Percentiles rank a stretch among this genome's conserved stretches.
Conservation (phyloP, 805 yeast species). For the Zygosaccharomyces rouxii region DNA sequence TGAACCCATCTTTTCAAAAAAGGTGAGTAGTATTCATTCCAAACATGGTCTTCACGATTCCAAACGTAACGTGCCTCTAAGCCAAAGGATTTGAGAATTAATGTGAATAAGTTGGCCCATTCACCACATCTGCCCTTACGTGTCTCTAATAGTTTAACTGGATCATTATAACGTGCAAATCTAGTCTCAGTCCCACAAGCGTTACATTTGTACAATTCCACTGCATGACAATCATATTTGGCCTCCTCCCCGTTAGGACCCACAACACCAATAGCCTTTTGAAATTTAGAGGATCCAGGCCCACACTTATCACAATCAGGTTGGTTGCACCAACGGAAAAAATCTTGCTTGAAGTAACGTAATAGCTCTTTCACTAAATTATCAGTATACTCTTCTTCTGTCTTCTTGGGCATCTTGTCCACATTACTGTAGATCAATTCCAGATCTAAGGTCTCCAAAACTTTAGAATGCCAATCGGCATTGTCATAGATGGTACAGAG, state of each 20-base stretch:
- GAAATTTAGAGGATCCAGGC: conserved; percentile 34
- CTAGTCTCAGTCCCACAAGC: conserved; percentile 45
- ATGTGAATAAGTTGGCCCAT: conserved; percentile 82
- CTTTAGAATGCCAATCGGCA: conserved; percentile 45
- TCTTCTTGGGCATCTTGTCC: conserved; percentile 42
- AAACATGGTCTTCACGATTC: conserved; percentile 92
- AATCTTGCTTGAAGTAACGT: conserved; percentile 69
- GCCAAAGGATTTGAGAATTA: conserved; percentile 64
- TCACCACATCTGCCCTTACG: conserved; percentile 89
- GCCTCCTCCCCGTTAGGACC: conserved; percentile 45
- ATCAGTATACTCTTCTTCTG: conserved; percentile 45
- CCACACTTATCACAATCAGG: conserved; percentile 59
- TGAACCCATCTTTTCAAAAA: conserved; percentile 73
- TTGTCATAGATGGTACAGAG: conserved; percentile 40
- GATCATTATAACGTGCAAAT: conserved; percentile 76
- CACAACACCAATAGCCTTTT: conserved; percentile 37
- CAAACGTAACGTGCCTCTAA: conserved; percentile 67
- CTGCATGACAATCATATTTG: conserved; percentile 45
- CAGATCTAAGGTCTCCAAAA: conserved; percentile 60
- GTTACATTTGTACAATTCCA: conserved; percentile 63
- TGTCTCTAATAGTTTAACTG: conserved; percentile 54
- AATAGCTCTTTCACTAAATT: conserved; percentile 53
- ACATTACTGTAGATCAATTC: conserved; percentile 56
- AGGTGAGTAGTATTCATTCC: conserved; percentile 84
- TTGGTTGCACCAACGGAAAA: conserved; percentile 78